phyloP scores from a whole-genome alignment of 176 grass and related monocot genomes.

The Musa itinerans region DNA sequence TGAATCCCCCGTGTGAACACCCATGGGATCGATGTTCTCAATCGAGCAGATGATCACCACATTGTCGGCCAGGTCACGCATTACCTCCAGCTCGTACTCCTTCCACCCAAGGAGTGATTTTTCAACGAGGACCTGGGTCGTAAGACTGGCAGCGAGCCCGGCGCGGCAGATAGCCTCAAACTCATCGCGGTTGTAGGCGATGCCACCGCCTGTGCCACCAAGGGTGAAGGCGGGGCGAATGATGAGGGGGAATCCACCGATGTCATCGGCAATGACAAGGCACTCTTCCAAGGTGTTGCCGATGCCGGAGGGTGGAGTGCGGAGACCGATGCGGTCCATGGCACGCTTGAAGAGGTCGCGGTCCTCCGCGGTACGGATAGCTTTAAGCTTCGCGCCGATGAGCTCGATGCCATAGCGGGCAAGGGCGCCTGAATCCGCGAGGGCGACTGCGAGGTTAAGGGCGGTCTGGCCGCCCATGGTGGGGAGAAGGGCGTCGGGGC shows the following conservation, averaged over 20 bases:
- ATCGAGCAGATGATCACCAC: slow-evolving; percentile 98
- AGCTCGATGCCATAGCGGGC: slow-evolving; percentile 50
- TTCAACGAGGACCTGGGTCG: slow-evolving; percentile 78
- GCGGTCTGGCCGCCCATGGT: slow-evolving; percentile 98
- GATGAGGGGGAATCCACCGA: slow-evolving; percentile 80
- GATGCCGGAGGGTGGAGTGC: slow-evolving; percentile 82
- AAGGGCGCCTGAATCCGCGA: slow-evolving; percentile 71
- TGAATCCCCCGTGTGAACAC: slow-evolving; percentile 92
- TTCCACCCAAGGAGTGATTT: slow-evolving; percentile 98
- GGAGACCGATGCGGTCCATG: slow-evolving; percentile 89
- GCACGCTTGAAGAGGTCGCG: slow-evolving; percentile 82
- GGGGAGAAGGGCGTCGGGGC: slow-evolving; percentile 77
- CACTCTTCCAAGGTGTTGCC: slow-evolving; percentile 84
- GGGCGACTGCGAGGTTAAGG: slow-evolving; percentile 87
- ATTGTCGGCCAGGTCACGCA: slow-evolving; percentile 94
- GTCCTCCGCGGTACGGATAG: slow-evolving; percentile 87
- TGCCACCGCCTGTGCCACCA: slow-evolving; percentile 83
- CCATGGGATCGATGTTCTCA: slow-evolving; percentile 97
- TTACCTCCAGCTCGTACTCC: slow-evolving; percentile 97
- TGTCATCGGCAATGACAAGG: slow-evolving; percentile 50
- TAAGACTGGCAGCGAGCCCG: slow-evolving; percentile 60
- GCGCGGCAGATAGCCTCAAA: slow-evolving; percentile 83
- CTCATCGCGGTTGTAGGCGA: slow-evolving; percentile 80
- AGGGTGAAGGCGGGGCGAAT: slow-evolving; percentile 90
- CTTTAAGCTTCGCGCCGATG: slow-evolving; percentile 77